Evolutionary conservation across 23 red algal genomes (phyloP), one percentile per base, ranked within the genome.

Genomic region (Gracilaria domingensis): DNA sequence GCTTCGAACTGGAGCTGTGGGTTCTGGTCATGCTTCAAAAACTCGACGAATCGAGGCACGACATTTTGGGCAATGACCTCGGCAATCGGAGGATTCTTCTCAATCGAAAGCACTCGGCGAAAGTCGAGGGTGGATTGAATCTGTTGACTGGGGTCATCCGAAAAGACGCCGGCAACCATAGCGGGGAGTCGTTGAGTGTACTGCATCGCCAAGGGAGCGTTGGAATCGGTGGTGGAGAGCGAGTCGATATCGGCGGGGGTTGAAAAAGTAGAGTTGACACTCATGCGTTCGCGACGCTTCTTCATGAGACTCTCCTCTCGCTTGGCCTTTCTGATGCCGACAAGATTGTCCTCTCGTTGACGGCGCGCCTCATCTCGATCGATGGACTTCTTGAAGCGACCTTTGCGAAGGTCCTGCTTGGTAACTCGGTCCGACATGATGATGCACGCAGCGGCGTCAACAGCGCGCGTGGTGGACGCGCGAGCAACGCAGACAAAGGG

Each of bases 271-370:
- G 83, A 82, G 48, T 82, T 49, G 17, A 62, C 72, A 54, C 72
- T 82, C 55, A 91, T 62, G 18, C 84, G 72, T 81, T 96, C 97
- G 56, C 93, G 94, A 62, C 97, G 94, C 79, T 96, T 96, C 87
- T 99, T 99, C 97, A 99, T 99, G 88, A 96, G 86, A 50, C 75
- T 96, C 61, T 99, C 97, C 55, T 99, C 97, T 32, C 97, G 92
- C 74, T 99, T 99, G 0, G 94, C 71, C 66, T 96, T 96, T 37
- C 97, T 89, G 45, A 99, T 95, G 80, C 93, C 89, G 29, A 99
- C 97, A 25, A 88, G 81, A 62, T 94, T 90, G 64, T 99, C 97
- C 73, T 99, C 97, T 9, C 97, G 83, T 44, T 96, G 93, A 29
- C 95, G 91, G 8, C 93, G 89, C 39, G 97, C 94, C 37, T 96